Evolutionary conservation across 257 asterid genomes (phyloP).

Genomic region (Solanum bulbocastanum): DNA sequence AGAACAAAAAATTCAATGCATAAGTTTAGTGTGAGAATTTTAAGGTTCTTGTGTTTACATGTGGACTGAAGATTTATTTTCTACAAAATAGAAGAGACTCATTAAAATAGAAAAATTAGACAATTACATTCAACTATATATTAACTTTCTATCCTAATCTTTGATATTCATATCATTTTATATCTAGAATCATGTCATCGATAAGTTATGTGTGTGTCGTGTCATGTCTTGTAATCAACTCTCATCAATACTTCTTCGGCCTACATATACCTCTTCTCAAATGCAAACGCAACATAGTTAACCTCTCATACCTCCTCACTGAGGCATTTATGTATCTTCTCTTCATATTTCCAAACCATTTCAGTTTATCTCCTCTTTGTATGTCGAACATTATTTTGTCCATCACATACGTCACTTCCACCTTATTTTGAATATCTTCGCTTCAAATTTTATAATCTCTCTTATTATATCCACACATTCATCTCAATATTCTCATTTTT

Average conservation of each 20-base stretch:
- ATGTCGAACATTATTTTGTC: not conserved
- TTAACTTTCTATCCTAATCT: too few relatives aligned
- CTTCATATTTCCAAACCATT: not conserved
- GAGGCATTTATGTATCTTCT: not conserved
- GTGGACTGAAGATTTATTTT: too few relatives aligned
- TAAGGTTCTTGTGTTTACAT: too few relatives aligned
- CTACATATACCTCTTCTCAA: not conserved
- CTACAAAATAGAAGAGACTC: too few relatives aligned
- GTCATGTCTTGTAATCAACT: not conserved
- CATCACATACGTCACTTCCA: not conserved
- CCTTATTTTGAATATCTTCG: not conserved
- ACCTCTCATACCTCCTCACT: not conserved
- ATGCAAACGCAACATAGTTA: not conserved
- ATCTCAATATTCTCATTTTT: not conserved
- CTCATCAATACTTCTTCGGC: not conserved
- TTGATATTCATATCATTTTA: too few relatives aligned
- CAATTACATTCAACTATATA: too few relatives aligned
- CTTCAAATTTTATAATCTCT: not conserved
- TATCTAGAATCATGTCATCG: too few relatives aligned
- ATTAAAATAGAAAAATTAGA: too few relatives aligned
- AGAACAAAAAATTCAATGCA: too few relatives aligned
- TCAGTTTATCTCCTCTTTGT: not conserved
- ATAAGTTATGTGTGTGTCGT: too few relatives aligned
- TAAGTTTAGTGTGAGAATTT: too few relatives aligned
- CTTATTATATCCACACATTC: not conserved